Base-by-base conservation (phyloP, 1,284 basidiomycete genomes). In the Leccinum angustisporum region DNA sequence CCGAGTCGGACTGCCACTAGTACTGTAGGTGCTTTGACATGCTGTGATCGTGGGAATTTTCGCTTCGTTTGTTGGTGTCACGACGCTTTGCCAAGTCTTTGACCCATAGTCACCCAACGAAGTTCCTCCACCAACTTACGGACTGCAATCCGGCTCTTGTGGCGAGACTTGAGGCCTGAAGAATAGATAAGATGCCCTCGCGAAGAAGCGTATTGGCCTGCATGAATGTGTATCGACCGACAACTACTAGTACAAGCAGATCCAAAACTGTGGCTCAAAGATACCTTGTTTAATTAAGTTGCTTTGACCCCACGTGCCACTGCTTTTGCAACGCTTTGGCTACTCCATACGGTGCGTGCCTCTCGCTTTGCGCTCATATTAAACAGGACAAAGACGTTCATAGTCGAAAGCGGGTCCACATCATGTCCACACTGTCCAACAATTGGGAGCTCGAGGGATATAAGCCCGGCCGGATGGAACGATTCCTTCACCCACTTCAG, bases 351-450 rank as follows among this genome's bases (percentile, higher is more conserved):
- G 46, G 43, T 58, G n/a, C 50, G 33, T 60, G 48, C 6, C 34
- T n/a, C 40, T 27, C 46, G 63, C 57, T 69, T 68, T 68, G 68
- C 54, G 27, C 21, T 25, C 6, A n/a, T 25, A 36, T 27, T 8
- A 6, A 30, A 21, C 21, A 40, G 27, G 31, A 66, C 67, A 69
- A 67, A 61, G 60, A 55, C 16, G 31, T 8, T 21, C 27, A 52
- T 30, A 36, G 46, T 38, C 55, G 38, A 64, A 59, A 56, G 18
- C 25, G 30, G 30, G 14, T 46, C 65, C 64, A 66, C 64, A 56
- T 2, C 30, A 50, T 50, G 50, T 18, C 57, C 65, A 61, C 38
- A 50, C 8, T 18, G n/a, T 18, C 46, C 51, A 54, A 62, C 58
- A 60, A 60, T 68, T 21, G 40, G 27, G n/a, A n/a, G 13, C 38